These are phyloP conservation scores for Actinidia chinensis DNA, from an alignment of 179 eudicot species.

Conservation along the genomic window DNA sequence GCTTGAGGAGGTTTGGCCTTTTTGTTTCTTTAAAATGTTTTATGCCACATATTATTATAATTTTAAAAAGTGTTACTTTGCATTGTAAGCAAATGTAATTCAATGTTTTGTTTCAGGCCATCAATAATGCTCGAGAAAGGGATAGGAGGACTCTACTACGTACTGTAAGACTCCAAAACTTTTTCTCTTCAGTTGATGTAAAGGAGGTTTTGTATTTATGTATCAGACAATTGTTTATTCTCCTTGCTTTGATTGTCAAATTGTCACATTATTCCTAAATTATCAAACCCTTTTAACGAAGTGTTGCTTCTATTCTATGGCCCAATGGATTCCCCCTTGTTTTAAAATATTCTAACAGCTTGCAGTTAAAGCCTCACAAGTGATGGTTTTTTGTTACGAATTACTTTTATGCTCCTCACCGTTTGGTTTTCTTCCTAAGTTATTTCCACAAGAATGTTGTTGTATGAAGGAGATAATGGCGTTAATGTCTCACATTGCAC, in stretches of 20 bases:
- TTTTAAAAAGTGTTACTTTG: background rate
- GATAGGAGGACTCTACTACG: constrained; percentile 48
- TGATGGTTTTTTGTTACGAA: background rate
- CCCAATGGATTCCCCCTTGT: background rate
- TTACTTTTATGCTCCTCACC: background rate
- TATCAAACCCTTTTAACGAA: background rate
- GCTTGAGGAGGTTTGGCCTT: constrained; percentile 60
- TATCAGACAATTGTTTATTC: background rate
- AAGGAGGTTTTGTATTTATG: background rate
- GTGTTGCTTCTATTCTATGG: background rate
- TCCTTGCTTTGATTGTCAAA: background rate
- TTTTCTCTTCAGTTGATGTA: background rate
- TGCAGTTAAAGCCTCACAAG: background rate
- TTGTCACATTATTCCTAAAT: background rate
- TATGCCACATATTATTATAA: background rate
- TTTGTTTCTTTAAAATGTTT: background rate
- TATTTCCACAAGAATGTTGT: background rate
- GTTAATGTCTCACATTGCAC: too few species aligned
- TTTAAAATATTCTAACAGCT: background rate
- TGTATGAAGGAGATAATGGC: background rate
- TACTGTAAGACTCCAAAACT: constrained; percentile 33
- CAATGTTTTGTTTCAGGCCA: constrained; percentile 34
- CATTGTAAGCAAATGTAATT: background rate
- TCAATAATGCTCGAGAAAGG: constrained; percentile 58
- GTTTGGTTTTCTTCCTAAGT: background rate